Conservation (phyloP, 1,139 yeast species). For the Kodamaea plutei region DNA sequence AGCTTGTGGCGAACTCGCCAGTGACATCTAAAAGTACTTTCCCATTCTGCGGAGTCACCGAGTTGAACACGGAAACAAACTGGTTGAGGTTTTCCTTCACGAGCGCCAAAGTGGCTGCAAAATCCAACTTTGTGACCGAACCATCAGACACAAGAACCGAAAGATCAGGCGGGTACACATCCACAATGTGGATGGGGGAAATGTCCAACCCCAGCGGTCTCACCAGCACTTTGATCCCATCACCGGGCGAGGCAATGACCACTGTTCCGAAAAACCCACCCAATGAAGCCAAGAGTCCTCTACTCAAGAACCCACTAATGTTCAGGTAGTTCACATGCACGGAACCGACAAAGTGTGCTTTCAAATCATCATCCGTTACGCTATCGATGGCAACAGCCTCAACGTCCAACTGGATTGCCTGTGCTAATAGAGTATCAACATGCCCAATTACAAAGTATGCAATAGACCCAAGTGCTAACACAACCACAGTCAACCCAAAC, state of each 20-base stretch:
- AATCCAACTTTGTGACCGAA: slow-evolving; percentile 23
- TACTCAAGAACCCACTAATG: slow-evolving; percentile 20
- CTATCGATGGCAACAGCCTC: slow-evolving; percentile 17
- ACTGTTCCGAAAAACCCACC: slow-evolving; percentile 23
- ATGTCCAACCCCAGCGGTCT: slow-evolving; percentile 16
- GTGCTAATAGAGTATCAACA: slow-evolving; percentile 11
- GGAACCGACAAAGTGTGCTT: slow-evolving; percentile 22
- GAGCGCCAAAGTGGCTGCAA: slow-evolving; percentile 20
- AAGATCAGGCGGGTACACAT: slow-evolving; percentile 25
- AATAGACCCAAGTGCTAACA: slow-evolving; percentile 12
- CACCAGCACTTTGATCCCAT: slow-evolving; percentile 20
- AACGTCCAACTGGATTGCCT: slow-evolving; percentile 19
- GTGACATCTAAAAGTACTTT: slow-evolving; percentile 17
- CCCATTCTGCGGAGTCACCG: slow-evolving; percentile 6
- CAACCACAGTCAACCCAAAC: slow-evolving; percentile 12
- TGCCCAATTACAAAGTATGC: slow-evolving; percentile 17
- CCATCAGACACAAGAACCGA: slow-evolving; percentile 19
- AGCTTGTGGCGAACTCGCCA: slow-evolving; percentile 16
- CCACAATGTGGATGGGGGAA: slow-evolving; percentile 21
- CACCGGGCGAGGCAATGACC: slow-evolving; percentile 18
- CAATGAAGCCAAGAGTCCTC: slow-evolving; percentile 16
- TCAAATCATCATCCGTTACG: slow-evolving; percentile 22
- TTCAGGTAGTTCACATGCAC: slow-evolving; percentile 24
- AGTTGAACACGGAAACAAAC: slow-evolving; percentile 14
- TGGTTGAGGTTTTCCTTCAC: slow-evolving; percentile 18